A percentile compares a stretch with the other conserved stretches of the same genome.
Conservation (phyloP, 306 rosid species). For the Cicer judaicum region DNA sequence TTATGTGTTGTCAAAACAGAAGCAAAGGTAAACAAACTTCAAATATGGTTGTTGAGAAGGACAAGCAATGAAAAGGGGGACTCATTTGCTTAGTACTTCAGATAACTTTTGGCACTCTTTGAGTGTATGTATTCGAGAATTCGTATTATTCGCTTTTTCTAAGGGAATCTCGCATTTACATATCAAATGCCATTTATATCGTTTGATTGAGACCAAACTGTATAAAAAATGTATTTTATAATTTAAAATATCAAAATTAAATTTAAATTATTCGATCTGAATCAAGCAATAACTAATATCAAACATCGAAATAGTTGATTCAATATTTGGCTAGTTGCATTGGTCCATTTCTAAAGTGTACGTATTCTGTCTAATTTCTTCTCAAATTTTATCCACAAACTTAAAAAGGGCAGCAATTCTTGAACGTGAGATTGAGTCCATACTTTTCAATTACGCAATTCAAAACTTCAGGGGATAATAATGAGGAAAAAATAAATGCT, state of each 20-base stretch:
- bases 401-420: slow-evolving; percentile 26
- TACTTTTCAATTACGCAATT: slow-evolving; percentile 34
- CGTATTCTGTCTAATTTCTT: slow-evolving; percentile 35
- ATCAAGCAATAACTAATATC: too few species aligned
- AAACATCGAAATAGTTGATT: too few species aligned
- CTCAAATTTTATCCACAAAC: slow-evolving; percentile 49
- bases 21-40: slow-evolving; percentile 39
- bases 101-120: slow-evolving; percentile 45
- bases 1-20: slow-evolving; percentile 9
- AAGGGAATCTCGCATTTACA: too few species aligned
- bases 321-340: slow-evolving; percentile 44
- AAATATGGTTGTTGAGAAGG: slow-evolving; percentile 39
- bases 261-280: too few species aligned
- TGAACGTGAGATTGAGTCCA: slow-evolving; percentile 20
- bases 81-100: slow-evolving; percentile 11
- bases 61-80: slow-evolving; percentile 36
- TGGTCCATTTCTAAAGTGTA: slow-evolving; percentile 45
- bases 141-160: too few species aligned
- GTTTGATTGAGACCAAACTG: too few species aligned
- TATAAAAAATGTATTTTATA: too few species aligned
- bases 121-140: background rate
- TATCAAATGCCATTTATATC: too few species aligned
- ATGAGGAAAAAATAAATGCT: too few species aligned
- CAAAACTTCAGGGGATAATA: slow-evolving; percentile 42
- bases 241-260: too few species aligned